Base-by-base conservation (phyloP, 176 grass and related monocot genomes). In the Oryza officinalis region DNA sequence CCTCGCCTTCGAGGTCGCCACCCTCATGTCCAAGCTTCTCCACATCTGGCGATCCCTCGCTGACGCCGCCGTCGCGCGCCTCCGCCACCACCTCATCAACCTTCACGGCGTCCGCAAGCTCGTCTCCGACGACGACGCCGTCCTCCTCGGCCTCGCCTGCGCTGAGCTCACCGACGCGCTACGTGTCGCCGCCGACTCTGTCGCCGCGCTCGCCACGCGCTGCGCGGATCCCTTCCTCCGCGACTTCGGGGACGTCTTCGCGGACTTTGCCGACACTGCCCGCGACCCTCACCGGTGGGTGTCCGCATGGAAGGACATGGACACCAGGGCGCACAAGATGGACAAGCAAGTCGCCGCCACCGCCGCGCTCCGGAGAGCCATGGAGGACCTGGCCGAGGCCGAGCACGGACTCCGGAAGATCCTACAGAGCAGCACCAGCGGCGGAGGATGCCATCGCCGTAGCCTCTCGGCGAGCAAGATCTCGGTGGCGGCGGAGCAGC, bases 1-100 rank as follows among this genome's bases (percentile, higher is more conserved):
- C 89, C 90, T 98, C 1, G 96, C 93, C 59, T 94, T 92, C 65
- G 91, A 98, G 88, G 83, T 93, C 8, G 63, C 87, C 71, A 82
- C 74, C 68, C 76, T 98, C 73, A 88, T 98, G 89, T 94, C 96
- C 4, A 94, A 91, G 77, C 76, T 98, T 14, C 76, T 98, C 33
- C 87, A 89, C 76, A 3, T 94, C 18, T 95, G 93, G 89, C 89
- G 88, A 3, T 88, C 82, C 17, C 72, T 94, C 47, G 69, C 91
- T n/a, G 93, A 98, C 65, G 35, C 85, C n/a, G 67, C 84, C 14
- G 45, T 98, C 70, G 87, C 83, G 0, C 89, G 77, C 6, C 93
- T 94, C 64, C 87, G 84, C n/a, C 77, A 88, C 31, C 83, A 92
- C 6, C 84, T 81, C 77, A 50, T 98, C 57, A 46, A 84, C 17